These are phyloP conservation scores for Mycena indigotica DNA, from an alignment of 768 basidiomycete genomes.

Conservation along the genomic window DNA sequence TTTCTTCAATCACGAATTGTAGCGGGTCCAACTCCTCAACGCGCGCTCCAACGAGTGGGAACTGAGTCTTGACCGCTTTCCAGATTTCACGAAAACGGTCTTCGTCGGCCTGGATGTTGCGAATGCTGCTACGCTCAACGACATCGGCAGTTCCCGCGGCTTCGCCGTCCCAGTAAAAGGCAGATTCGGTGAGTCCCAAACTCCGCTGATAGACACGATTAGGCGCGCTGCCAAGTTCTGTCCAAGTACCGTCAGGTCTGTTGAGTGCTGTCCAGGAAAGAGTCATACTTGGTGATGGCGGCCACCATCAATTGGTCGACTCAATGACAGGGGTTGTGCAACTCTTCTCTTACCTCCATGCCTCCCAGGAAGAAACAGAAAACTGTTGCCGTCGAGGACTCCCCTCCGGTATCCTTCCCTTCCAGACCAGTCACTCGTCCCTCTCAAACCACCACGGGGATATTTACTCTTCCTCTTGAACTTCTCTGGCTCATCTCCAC, in stretches of 20 bases:
- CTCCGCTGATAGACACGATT: background rate
- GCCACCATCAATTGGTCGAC: background rate
- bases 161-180: constrained; percentile 1
- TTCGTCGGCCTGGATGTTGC: background rate
- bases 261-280: background rate
- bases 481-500: background rate
- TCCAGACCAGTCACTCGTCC: background rate
- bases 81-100: background rate
- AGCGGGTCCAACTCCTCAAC: background rate
- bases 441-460: background rate
- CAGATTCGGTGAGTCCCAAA: background rate
- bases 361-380: constrained; percentile 3
- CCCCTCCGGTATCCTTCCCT: too few relatives aligned
- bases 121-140: background rate
- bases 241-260: background rate
- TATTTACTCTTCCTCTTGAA: constrained; percentile 7
- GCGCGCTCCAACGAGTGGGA: background rate
- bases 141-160: background rate
- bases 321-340: background rate
- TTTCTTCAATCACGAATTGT: background rate
- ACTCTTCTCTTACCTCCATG: background rate
- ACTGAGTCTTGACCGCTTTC: background rate
- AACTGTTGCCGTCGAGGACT: background rate
- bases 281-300: constrained; percentile 1
- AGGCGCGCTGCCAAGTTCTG: background rate